Evolutionary conservation across 257 asterid genomes (phyloP).

Genomic region (Plantago elongata): DNA sequence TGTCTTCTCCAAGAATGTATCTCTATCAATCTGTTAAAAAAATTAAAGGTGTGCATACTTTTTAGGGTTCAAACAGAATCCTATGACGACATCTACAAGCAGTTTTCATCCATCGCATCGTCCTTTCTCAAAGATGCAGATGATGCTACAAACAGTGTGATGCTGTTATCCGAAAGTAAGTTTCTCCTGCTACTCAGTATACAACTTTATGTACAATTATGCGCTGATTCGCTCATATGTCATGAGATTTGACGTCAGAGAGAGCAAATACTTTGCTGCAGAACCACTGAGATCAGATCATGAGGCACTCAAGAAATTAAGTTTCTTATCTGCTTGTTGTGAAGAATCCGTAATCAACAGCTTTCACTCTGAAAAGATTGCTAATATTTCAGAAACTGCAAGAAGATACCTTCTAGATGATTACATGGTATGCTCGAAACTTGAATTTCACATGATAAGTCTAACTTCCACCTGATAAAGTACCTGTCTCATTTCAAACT

Average conservation of each 20-base stretch:
- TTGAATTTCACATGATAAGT: background rate
- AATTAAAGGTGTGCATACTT: background rate
- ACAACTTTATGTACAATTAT: no score
- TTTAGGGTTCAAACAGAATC: conserved; percentile 29
- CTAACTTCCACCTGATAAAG: background rate
- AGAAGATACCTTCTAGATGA: conserved; percentile 43
- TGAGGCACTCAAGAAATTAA: conserved; percentile 30
- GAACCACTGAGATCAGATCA: conserved; percentile 33
- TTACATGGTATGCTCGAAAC: conserved; percentile 33
- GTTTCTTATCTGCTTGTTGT: conserved; percentile 19
- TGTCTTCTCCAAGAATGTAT: no score
- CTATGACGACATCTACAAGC: conserved; percentile 23
- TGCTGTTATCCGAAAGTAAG: conserved; percentile 32
- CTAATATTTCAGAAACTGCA: conserved; percentile 35
- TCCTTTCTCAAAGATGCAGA: conserved; percentile 35
- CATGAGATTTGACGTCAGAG: background rate
- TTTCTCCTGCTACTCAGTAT: background rate
- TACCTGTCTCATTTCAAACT: background rate
- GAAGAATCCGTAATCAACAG: conserved; percentile 21
- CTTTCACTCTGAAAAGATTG: conserved; percentile 25
- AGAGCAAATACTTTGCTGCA: conserved; percentile 9
- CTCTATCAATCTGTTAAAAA: background rate
- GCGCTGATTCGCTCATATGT: background rate
- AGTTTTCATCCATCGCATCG: conserved; percentile 28
- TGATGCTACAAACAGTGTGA: conserved; percentile 22